A percentile compares a stretch with the other conserved stretches of the same genome.
These are phyloP conservation scores for Fusarium austroafricanum DNA, from an alignment of 2,329 filamentous ascomycete genomes.

Conservation along the genomic window DNA sequence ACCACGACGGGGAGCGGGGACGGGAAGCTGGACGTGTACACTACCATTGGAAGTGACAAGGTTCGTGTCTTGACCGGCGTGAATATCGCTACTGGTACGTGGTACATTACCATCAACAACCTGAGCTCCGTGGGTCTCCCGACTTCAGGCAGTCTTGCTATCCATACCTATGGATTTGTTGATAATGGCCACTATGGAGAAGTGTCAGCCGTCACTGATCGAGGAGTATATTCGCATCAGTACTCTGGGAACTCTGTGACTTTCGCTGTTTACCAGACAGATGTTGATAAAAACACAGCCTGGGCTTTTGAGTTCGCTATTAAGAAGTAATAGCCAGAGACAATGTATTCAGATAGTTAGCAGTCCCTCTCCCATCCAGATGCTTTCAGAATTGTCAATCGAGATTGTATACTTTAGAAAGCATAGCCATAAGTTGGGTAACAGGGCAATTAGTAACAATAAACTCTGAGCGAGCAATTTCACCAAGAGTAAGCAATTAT, in stretches of 20 bases:
- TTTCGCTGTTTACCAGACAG: neutral
- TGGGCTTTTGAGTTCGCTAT: constrained; percentile 2
- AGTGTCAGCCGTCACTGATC: neutral
- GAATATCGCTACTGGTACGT: neutral
- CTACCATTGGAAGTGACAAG: neutral
- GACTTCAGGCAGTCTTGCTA: neutral
- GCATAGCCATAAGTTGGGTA: too few relatives aligned
- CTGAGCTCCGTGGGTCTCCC: neutral
- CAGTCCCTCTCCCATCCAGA: too few relatives aligned
- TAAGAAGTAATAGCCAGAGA: neutral
- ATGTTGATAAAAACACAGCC: neutral
- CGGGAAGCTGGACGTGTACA: neutral
- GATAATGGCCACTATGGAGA: neutral
- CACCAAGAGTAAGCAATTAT: too few relatives aligned
- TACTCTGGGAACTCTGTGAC: neutral
- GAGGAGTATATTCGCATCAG: neutral
- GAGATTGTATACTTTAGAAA: too few relatives aligned
- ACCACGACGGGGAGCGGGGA: neutral
- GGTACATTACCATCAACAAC: neutral
- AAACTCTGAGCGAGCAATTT: too few relatives aligned
- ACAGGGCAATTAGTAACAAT: too few relatives aligned
- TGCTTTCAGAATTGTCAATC: too few relatives aligned
- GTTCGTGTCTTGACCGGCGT: neutral
- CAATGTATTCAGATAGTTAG: too few relatives aligned
- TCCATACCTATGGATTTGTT: neutral